Base-by-base conservation (phyloP, 495 filamentous ascomycete genomes). In the Extremus antarcticus region DNA sequence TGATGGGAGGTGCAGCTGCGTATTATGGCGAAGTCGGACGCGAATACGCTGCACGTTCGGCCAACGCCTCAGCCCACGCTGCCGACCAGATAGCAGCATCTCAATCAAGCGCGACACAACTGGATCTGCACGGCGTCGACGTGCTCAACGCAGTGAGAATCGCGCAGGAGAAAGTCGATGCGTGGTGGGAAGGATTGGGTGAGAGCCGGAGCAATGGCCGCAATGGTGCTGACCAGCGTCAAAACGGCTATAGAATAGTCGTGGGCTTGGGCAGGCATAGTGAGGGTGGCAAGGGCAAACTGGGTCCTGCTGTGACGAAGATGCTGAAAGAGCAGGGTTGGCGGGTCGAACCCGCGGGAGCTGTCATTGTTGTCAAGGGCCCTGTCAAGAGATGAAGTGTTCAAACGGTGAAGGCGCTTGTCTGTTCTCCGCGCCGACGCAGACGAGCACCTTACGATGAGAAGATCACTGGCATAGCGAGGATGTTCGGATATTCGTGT, bases 111-210 rank as follows among this genome's bases (percentile, higher is more conserved):
- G 2, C 70, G 67, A 55, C 24, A 3, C 47, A 57, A 16, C n/a
- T 94, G 10, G 90, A 98, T 70, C 72, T 98, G 22, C 92, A 98
- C 64, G 89, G 89, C 11, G 79, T 94, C 15, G 82, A 74, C 21
- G 90, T 96, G 0, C 68, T 79, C 38, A 85, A 95, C 66, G 91
- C 83, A 0, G 74, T 87, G 10, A 74, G 85, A 8, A 95, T 96
- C 47, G 78, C 85, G 0, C 77, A 76, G 35, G 76, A 81, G 38
- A 72, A 77, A 16, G 84, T 87, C 0, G 75, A 77, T 51, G 67
- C 63, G 8, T 98, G 92, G 92, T 98, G 91, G 92, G 74, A 82
- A 10, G 71, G 72, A 2, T 72, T 88, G 11, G 84, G 83, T 1
- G 82, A 86, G 22, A 75, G 73, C 56, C 69, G 74, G 51, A 67